Percentiles rank a stretch among this genome's conserved stretches.
These are phyloP conservation scores for Alternaria dauci DNA, from an alignment of 2,329 filamentous ascomycete species.

Conservation along the genomic window DNA sequence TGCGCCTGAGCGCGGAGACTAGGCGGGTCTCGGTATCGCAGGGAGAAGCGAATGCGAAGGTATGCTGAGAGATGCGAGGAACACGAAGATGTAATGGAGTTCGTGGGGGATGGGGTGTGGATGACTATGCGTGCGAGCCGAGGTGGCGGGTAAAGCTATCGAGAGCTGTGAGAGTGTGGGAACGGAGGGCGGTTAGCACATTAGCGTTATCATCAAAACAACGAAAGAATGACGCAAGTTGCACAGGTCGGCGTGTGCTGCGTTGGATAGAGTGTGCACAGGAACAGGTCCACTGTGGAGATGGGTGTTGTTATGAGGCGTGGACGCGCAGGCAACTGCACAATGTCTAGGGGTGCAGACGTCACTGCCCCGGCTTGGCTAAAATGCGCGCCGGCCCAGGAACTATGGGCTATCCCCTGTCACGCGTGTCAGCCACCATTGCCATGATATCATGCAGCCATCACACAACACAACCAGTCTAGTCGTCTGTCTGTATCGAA, in stretches of 20 bases:
- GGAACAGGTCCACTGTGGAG: neutral
- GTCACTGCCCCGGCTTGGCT: slow-evolving; percentile 26
- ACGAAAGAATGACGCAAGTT: slow-evolving; percentile 1
- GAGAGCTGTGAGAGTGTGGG: neutral
- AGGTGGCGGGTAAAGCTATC: slow-evolving; percentile 25
- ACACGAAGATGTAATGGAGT: neutral
- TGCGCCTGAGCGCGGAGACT: slow-evolving; percentile 24
- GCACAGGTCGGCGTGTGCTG: neutral
- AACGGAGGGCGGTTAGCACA: neutral
- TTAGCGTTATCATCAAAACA: neutral
- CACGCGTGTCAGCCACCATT: slow-evolving; percentile 18
- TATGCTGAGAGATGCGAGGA: neutral
- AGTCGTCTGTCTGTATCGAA: slow-evolving; percentile 5
- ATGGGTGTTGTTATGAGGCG: slow-evolving; percentile 12
- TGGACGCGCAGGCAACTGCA: slow-evolving; percentile 21
- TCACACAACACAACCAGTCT: neutral
- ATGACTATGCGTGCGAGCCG: slow-evolving; percentile 14
- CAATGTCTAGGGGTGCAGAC: slow-evolving; percentile 23
- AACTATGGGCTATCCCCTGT: slow-evolving; percentile 22
- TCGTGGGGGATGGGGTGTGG: neutral
- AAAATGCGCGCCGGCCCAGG: slow-evolving; percentile 21
- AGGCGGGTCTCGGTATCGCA: neutral
- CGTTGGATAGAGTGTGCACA: neutral
- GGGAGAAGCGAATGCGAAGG: neutral
- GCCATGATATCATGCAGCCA: neutral